These are phyloP conservation scores for Botryotinia narcissicola DNA, from an alignment of 2,329 filamentous ascomycete genomes.

Conservation along the genomic window DNA sequence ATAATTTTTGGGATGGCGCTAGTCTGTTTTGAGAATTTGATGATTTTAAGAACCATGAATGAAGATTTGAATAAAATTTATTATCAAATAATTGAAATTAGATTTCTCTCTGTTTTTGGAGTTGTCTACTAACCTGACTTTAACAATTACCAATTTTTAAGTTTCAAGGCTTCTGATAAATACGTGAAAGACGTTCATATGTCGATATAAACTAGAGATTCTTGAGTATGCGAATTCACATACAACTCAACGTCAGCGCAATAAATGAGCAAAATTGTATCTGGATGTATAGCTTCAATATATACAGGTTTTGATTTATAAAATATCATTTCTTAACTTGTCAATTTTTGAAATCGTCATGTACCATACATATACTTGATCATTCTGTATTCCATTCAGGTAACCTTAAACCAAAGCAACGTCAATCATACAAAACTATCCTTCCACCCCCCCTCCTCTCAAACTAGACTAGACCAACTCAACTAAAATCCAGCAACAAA, in stretches of 20 bases:
- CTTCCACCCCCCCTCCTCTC: not conserved
- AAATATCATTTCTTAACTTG: too few relatives aligned
- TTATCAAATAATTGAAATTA: not conserved
- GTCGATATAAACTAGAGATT: not conserved
- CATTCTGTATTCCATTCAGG: not conserved
- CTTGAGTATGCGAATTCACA: not conserved
- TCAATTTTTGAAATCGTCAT: not conserved
- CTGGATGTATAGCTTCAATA: not conserved
- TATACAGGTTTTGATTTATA: not conserved
- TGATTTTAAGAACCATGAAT: not conserved
- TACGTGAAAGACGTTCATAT: too few relatives aligned
- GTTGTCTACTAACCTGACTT: not conserved
- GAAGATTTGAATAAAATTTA: not conserved
- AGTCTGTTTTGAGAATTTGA: slow-evolving; percentile 1
- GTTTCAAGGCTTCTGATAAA: not conserved
- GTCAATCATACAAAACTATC: not conserved
- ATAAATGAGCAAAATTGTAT: not conserved
- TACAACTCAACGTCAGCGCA: not conserved
- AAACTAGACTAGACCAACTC: not conserved
- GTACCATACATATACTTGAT: not conserved
- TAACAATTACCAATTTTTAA: fast-evolving
- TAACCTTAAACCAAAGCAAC: not conserved
- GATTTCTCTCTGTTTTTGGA: not conserved
- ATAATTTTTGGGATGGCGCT: slow-evolving; percentile 19
- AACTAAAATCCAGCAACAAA: not conserved